These are phyloP conservation scores for Boletellus ananiceps DNA, from an alignment of 768 basidiomycete species.

Conservation along the genomic window DNA sequence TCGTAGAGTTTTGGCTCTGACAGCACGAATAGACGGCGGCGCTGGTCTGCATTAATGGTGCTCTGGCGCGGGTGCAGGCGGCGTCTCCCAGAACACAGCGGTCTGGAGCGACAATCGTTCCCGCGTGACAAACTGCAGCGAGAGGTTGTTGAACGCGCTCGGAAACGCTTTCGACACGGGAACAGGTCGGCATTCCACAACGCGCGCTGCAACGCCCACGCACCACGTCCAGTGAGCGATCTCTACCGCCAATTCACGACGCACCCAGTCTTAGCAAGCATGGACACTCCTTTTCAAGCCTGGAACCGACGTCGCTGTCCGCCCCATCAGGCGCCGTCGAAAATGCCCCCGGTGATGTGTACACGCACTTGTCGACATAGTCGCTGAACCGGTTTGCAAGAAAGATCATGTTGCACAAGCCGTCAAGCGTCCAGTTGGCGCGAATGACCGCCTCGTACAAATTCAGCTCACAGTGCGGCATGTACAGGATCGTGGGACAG, in stretches of 20 bases:
- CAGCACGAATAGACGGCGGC: not conserved
- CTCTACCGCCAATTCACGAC: constrained; percentile 15
- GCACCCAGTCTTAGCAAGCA: constrained; percentile 51
- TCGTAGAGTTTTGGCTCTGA: constrained; percentile 10
- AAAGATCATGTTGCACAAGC: constrained; percentile 47
- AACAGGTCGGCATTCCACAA: constrained; percentile 44
- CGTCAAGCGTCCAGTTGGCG: constrained; percentile 52
- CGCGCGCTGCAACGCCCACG: constrained; percentile 36
- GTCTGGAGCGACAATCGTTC: constrained; percentile 15
- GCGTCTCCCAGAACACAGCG: constrained; percentile 26
- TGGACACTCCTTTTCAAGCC: constrained; percentile 48
- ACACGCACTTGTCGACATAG: constrained; percentile 60
- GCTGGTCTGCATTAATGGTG: no score
- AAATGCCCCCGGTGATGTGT: no score
- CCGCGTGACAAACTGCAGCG: constrained; percentile 47
- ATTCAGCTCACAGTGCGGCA: constrained; percentile 75
- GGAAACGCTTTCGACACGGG: constrained; percentile 48
- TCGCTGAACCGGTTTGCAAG: constrained; percentile 63
- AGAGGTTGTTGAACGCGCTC: constrained; percentile 64
- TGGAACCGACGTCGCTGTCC: constrained; percentile 49
- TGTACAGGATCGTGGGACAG: constrained; percentile 60
- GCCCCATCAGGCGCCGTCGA: constrained; percentile 8
- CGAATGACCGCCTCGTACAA: constrained; percentile 64
- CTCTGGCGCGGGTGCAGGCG: not conserved
- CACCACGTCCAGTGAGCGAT: constrained; percentile 6